These are phyloP conservation scores for Ascomycota sp. DNA, from an alignment of 2,329 filamentous ascomycete species.

Conservation along the genomic window DNA sequence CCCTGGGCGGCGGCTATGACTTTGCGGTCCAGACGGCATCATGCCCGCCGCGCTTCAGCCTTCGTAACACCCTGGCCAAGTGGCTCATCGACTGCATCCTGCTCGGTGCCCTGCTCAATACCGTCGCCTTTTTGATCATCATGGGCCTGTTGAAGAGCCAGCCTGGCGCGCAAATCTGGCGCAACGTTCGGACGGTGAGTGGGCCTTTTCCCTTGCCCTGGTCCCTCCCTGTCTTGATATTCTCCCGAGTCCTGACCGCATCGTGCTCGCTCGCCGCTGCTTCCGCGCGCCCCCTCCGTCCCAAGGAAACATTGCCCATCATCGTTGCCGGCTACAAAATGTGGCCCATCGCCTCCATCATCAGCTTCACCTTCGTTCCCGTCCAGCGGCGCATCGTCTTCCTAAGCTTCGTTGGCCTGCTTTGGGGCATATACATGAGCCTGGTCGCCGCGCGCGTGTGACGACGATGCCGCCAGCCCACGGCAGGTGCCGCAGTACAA, in stretches of 20 bases:
- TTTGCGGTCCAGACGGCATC: conserved; percentile 2
- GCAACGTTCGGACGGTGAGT: conserved; percentile 15
- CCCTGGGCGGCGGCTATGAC: conserved; percentile 2
- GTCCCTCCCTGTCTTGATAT: background rate
- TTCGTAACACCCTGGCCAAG: conserved; percentile 21
- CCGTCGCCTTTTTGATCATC: conserved; percentile 21
- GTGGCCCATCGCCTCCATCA: conserved; percentile 27
- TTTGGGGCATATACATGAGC: conserved; percentile 30
- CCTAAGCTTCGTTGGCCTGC: conserved; percentile 23
- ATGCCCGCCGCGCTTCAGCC: conserved; percentile 13
- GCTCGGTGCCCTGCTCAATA: conserved; percentile 23
- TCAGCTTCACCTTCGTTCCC: conserved; percentile 26
- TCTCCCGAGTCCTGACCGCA: no score
- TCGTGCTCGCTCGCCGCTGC: no score
- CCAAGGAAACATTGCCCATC: conserved; percentile 22
- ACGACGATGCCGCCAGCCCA: conserved; percentile 3
- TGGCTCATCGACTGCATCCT: conserved; percentile 29
- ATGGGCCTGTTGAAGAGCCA: conserved; percentile 25
- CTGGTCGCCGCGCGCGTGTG: conserved; percentile 21
- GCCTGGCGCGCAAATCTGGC: conserved; percentile 11
- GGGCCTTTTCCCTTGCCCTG: conserved; percentile 1
- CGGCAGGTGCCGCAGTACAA: no score
- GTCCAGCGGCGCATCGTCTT: conserved; percentile 27
- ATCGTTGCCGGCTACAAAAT: conserved; percentile 28
- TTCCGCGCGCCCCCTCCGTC: no score